These are phyloP conservation scores for Wickerhamiella vanderwaltii DNA, from an alignment of 805 yeast genomes.

Conservation along the genomic window DNA sequence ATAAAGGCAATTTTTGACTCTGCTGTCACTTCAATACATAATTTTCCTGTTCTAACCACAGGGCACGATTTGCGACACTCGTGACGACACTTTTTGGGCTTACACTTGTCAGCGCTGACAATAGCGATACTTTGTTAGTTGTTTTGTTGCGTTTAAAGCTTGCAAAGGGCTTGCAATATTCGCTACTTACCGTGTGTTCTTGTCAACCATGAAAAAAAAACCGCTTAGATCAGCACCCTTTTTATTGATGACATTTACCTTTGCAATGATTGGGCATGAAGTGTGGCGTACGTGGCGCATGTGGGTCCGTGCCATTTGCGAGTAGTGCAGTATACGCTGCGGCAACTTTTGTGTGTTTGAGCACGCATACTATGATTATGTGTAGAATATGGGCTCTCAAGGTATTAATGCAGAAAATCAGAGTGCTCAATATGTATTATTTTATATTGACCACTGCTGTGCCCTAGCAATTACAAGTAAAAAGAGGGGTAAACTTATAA, in stretches of 20 bases:
- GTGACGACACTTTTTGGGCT: constrained; percentile 97
- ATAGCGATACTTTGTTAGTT: constrained; percentile 65
- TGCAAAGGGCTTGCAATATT: neutral
- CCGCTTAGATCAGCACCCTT: neutral
- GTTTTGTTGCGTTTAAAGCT: constrained; percentile 6
- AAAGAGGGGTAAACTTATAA: too few relatives aligned
- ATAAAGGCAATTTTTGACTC: constrained; percentile 86
- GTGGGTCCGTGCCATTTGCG: too few relatives aligned
- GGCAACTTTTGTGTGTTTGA: too few relatives aligned
- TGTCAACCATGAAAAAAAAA: constrained; percentile 11
- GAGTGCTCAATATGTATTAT: too few relatives aligned
- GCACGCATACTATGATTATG: too few relatives aligned
- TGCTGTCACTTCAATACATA: constrained; percentile 93
- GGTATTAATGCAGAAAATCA: too few relatives aligned
- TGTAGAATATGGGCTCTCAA: too few relatives aligned
- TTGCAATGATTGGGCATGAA: neutral
- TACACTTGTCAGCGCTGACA: constrained; percentile 87
- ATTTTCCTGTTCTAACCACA: constrained; percentile 92
- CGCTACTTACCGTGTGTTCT: constrained; percentile 9
- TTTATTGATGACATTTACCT: neutral
- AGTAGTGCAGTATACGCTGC: too few relatives aligned
- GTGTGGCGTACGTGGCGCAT: neutral
- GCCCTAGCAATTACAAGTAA: too few relatives aligned
- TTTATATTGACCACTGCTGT: too few relatives aligned
- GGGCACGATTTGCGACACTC: constrained; percentile 97